Evolutionary conservation across 2,329 filamentous ascomycete genomes (phyloP).

Genomic region (Phialocephala subalpina): DNA sequence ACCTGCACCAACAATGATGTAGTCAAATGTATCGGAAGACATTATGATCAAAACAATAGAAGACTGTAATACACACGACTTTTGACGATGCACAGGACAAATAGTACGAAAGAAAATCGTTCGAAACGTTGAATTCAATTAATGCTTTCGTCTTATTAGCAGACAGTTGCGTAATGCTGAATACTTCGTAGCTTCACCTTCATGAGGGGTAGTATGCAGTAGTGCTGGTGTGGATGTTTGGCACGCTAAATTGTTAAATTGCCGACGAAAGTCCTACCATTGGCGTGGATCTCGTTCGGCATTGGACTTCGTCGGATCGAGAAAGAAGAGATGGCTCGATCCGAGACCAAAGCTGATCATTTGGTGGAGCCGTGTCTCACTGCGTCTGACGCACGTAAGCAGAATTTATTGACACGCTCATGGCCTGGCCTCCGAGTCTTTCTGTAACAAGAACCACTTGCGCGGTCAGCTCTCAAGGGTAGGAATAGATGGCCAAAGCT

Average conservation of each 20-base stretch:
- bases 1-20: conserved; percentile 48
- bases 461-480: no score
- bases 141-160: neutral
- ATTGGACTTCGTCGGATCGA: no score
- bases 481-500: no score
- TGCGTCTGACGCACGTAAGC: no score
- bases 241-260: neutral
- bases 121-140: neutral
- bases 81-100: neutral
- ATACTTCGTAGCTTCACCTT: neutral
- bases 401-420: no score
- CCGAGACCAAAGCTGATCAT: no score
- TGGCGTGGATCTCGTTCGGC: neutral
- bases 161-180: neutral
- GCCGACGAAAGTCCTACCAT: neutral
- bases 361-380: no score
- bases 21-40: conserved; percentile 36
- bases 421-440: no score
- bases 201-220: neutral
- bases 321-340: no score
- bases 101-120: neutral
- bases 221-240: neutral
- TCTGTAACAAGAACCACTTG: no score
- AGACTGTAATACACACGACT: neutral
- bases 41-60: neutral